Conservation (phyloP, 768 basidiomycete species). For the Galerina marginata region DNA sequence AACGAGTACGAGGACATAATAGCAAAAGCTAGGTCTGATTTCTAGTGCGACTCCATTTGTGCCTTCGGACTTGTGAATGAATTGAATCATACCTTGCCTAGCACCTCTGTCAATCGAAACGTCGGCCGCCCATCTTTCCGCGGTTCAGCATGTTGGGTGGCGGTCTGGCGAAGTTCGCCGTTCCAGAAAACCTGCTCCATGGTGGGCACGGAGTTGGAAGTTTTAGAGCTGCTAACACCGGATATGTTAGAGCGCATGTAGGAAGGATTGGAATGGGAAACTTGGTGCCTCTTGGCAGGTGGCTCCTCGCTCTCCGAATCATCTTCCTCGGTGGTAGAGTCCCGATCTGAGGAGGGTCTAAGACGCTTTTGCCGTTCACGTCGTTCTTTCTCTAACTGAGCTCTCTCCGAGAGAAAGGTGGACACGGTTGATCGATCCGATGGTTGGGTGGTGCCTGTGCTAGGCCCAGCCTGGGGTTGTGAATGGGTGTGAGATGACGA, state of each 20-base stretch:
- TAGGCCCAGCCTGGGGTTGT: neutral
- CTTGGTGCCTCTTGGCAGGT: constrained; percentile 60
- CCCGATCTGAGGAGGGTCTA: constrained; percentile 27
- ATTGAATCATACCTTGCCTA: constrained; percentile 65
- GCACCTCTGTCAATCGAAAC: constrained; percentile 72
- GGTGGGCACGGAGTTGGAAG: constrained; percentile 26
- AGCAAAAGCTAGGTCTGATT: constrained; percentile 72
- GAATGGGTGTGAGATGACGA: constrained; percentile 20
- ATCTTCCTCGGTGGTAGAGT: constrained; percentile 32
- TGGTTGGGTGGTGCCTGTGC: constrained; percentile 8
- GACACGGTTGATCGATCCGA: constrained; percentile 20
- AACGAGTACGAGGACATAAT: constrained; percentile 78
- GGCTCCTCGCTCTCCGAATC: constrained; percentile 34
- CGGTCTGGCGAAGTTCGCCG: constrained; percentile 79
- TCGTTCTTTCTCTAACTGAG: constrained; percentile 79
- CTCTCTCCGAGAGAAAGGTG: constrained; percentile 71
- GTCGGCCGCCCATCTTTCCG: constrained; percentile 64
- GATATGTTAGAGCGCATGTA: constrained; percentile 26
- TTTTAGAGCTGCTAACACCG: constrained; percentile 24
- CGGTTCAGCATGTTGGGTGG: constrained; percentile 63
- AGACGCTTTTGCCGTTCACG: constrained; percentile 71
- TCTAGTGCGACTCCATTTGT: constrained; percentile 43
- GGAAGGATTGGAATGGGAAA: constrained; percentile 37
- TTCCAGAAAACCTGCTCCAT: constrained; percentile 65
- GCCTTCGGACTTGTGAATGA: neutral